phyloP scores from a whole-genome alignment of 2,329 filamentous ascomycete genomes.

The Penicillium sp. region DNA sequence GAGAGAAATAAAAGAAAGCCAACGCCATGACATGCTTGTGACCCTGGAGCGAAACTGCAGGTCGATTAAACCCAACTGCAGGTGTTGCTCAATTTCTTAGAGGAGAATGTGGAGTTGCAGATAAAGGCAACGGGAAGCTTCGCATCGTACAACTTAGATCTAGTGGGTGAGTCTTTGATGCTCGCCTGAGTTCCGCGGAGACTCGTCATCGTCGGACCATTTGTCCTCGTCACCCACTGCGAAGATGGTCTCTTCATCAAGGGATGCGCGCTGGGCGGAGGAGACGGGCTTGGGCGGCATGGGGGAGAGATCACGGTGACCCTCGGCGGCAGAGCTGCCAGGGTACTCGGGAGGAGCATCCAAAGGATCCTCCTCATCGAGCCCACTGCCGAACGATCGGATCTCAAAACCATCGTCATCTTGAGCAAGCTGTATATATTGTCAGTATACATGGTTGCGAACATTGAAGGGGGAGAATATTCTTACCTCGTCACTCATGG shows the following conservation, averaged over 20 bases:
- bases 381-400: conserved; percentile 77
- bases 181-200: conserved; percentile 51
- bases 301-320: conserved; percentile 39
- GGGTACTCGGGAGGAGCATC: conserved; percentile 36
- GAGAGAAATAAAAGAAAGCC: conserved; percentile 10
- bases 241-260: conserved; percentile 93
- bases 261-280: conserved; percentile 56
- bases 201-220: conserved; percentile 70
- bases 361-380: conserved; percentile 62
- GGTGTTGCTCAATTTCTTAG: conserved; percentile 1
- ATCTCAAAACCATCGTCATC: conserved; percentile 99
- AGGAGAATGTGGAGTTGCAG: neutral
- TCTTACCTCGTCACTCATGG: conserved; percentile 91
- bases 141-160: neutral
- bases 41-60: conserved; percentile 7
- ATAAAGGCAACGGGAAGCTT: neutral
- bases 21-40: conserved; percentile 29
- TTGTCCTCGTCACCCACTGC: conserved; percentile 79
- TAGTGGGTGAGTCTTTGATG: conserved; percentile 53
- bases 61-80: neutral
- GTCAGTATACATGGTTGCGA: conserved; percentile 29
- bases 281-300: conserved; percentile 53
- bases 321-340: conserved; percentile 31
- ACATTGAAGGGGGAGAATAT: neutral
- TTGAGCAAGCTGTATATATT: conserved; percentile 69